A percentile compares a stretch with the other conserved stretches of the same genome.
Conservation (phyloP, 2,329 filamentous ascomycete genomes). For the Rutstroemia sp. region DNA sequence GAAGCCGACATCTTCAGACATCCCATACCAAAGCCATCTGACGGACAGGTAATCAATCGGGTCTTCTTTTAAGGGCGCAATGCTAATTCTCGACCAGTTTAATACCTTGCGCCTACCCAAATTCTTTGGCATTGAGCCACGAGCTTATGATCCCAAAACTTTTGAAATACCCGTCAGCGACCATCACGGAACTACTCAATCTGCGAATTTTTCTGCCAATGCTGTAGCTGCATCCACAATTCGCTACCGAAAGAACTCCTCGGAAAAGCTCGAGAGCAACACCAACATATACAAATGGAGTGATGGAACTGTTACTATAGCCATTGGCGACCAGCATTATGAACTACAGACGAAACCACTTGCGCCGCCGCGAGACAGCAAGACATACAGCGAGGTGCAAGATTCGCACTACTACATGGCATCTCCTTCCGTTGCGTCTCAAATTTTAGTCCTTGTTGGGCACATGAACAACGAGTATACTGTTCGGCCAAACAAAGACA, state of each 20-base stretch:
- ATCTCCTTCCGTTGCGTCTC: constrained; percentile 60
- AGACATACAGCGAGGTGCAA: constrained; percentile 57
- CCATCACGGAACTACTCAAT: constrained; percentile 40
- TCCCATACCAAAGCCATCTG: constrained; percentile 60
- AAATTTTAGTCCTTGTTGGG: constrained; percentile 64
- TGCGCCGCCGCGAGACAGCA: constrained; percentile 46
- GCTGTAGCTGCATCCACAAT: constrained; percentile 56
- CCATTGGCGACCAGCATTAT: constrained; percentile 70
- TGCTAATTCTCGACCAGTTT: constrained; percentile 39
- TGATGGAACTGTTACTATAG: constrained; percentile 68
- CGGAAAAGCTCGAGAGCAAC: constrained; percentile 63
- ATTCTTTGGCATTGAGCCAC: constrained; percentile 64
- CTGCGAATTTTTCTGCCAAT: constrained; percentile 45
- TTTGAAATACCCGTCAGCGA: constrained; percentile 58
- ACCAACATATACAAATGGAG: constrained; percentile 70
- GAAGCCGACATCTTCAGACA: constrained; percentile 62
- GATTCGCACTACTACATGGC: constrained; percentile 73
- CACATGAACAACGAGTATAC: constrained; percentile 69
- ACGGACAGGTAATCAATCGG: constrained; percentile 50
- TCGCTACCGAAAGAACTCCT: constrained; percentile 60
- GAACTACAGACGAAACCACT: constrained; percentile 65
- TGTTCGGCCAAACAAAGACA: constrained; percentile 57
- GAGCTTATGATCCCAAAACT: constrained; percentile 56
- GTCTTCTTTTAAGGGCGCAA: background rate
- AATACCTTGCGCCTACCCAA: constrained; percentile 64